phyloP scores from a whole-genome alignment of 1,284 basidiomycete genomes.

The Abortiporus biennis region DNA sequence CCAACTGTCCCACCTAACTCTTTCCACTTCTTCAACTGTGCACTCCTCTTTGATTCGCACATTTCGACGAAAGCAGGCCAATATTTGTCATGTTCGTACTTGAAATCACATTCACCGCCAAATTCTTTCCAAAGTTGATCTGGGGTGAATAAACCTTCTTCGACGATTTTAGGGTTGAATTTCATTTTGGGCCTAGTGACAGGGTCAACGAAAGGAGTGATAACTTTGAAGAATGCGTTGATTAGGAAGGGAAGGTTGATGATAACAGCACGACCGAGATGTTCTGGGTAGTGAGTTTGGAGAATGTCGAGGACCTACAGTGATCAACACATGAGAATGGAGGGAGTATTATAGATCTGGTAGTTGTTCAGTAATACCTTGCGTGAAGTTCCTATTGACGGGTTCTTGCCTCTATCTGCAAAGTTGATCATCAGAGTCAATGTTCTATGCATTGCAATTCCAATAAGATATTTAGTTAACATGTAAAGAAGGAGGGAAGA shows the following conservation, averaged over 20 bases:
- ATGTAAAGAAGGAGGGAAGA: background rate
- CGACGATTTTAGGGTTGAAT: conserved; percentile 60
- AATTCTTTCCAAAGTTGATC: conserved; percentile 59
- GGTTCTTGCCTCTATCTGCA: conserved; percentile 73
- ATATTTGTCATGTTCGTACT: conserved; percentile 69
- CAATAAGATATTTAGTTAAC: conserved; percentile 4
- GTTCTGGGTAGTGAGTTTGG: conserved; percentile 88
- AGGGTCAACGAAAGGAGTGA: conserved; percentile 78
- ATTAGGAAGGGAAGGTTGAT: conserved; percentile 81
- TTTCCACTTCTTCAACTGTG: conserved; percentile 56
- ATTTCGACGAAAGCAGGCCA: conserved; percentile 61
- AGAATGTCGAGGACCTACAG: conserved; percentile 63
- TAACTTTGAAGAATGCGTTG: conserved; percentile 77
- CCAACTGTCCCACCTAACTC: conserved; percentile 60
- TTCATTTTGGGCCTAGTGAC: conserved; percentile 53
- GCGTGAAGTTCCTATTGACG: conserved; percentile 61
- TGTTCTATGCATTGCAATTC: conserved; percentile 33
- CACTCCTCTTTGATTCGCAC: conserved; percentile 42
- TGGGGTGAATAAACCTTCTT: conserved; percentile 52
- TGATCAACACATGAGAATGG: background rate
- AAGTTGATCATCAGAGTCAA: conserved; percentile 80
- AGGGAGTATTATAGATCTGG: conserved; percentile 38
- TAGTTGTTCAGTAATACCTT: too few relatives aligned
- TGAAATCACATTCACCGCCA: conserved; percentile 56
- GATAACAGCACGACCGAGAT: conserved; percentile 82